Conservation (phyloP, 2,329 filamentous ascomycete genomes). For the Xylaria sp. region DNA sequence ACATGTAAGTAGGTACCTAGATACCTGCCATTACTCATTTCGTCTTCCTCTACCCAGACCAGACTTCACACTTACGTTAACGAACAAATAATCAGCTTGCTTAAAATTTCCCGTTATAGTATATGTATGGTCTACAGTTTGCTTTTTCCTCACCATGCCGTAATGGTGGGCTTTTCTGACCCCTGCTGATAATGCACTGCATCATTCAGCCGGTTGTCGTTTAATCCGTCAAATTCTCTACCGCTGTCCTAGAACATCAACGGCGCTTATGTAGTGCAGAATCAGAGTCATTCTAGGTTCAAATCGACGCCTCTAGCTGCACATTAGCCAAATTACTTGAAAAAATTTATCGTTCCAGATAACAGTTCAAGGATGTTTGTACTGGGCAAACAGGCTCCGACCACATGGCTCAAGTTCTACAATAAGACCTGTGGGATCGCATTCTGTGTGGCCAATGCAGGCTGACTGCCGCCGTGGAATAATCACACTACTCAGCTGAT, state of each 20-base stretch:
- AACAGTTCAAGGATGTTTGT: not conserved
- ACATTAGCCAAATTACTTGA: not conserved
- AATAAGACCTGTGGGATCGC: not conserved
- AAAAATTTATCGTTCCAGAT: not conserved
- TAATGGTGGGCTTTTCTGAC: constrained; percentile 3
- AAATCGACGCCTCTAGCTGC: not conserved
- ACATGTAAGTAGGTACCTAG: too few species aligned
- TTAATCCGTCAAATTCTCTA: not conserved
- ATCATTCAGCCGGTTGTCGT: constrained; percentile 25
- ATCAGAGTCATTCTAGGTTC: not conserved
- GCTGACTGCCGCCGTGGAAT: constrained; percentile 11
- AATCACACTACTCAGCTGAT: constrained; percentile 17
- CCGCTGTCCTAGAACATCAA: not conserved
- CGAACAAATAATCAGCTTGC: constrained; percentile 10
- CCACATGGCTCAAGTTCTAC: not conserved
- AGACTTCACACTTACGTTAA: constrained; percentile 14
- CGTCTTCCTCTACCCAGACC: not conserved
- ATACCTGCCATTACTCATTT: not conserved
- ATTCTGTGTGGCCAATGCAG: constrained; percentile 7
- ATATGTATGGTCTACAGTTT: constrained; percentile 8
- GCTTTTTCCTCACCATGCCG: constrained; percentile 7
- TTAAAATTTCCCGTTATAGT: not conserved
- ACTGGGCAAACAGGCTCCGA: constrained; percentile 3
- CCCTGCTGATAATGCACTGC: constrained; percentile 23
- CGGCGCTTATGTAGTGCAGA: not conserved